Percentiles rank a stretch among this genome's conserved stretches.
These are phyloP conservation scores for Alliaria petiolata DNA, from an alignment of 345 rosid species.

Conservation along the genomic window DNA sequence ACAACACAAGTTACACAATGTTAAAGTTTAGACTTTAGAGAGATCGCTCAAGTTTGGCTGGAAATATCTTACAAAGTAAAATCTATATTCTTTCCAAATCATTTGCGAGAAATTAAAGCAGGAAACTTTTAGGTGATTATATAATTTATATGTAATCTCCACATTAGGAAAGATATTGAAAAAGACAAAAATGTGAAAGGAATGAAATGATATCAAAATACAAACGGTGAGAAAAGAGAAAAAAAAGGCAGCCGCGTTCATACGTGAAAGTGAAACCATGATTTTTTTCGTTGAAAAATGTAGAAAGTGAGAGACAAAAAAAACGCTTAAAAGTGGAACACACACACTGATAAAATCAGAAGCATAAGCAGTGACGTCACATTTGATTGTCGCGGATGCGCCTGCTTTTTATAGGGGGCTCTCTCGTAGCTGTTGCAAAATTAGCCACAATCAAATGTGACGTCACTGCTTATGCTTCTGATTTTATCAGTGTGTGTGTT, in stretches of 20 bases:
- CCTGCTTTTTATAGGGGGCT: slow-evolving; percentile 1
- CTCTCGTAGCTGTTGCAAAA: neutral
- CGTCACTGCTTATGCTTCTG: slow-evolving; percentile 14
- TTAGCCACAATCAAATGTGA: slow-evolving; percentile 1
- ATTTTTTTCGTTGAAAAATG: neutral
- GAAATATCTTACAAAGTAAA: no score
- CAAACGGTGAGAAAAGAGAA: neutral
- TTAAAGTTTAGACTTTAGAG: neutral
- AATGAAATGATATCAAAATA: neutral
- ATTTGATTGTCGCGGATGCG: neutral
- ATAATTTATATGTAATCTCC: no score
- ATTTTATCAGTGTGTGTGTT: neutral
- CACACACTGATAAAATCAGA: neutral
- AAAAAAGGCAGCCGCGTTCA: neutral
- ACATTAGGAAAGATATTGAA: neutral
- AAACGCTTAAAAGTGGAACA: neutral
- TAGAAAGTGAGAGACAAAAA: neutral
- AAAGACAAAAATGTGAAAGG: neutral
- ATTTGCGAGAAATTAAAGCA: neutral
- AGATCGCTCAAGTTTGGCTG: neutral
- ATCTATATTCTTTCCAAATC: neutral
- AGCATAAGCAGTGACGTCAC: slow-evolving; percentile 22
- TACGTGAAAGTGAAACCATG: neutral
- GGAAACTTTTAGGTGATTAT: neutral
- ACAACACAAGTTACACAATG: no score